Evolutionary conservation across 495 filamentous ascomycete species (phyloP).

Genomic region (Neurospora tetrasperma): DNA sequence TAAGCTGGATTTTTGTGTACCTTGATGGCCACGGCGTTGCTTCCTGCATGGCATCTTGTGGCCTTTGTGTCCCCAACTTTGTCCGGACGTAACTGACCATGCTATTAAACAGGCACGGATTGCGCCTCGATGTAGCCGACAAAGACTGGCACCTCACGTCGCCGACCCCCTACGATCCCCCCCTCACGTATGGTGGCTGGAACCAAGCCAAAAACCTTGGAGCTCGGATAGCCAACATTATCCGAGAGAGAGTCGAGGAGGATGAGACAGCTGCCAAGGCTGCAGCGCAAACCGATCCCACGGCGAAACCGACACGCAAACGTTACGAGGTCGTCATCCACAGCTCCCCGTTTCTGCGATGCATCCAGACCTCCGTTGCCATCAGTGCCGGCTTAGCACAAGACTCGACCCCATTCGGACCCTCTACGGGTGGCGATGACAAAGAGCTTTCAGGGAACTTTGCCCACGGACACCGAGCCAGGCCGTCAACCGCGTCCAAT

Average conservation of each 20-base stretch:
- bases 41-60: not conserved
- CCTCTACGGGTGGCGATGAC: slow-evolving; percentile 10
- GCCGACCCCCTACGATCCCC: slow-evolving; percentile 89
- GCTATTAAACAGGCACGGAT: slow-evolving; percentile 58
- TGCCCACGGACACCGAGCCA: slow-evolving; percentile 4
- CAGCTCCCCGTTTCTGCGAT: slow-evolving; percentile 84
- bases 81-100: not conserved
- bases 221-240: slow-evolving; percentile 62
- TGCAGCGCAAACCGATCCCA: slow-evolving; percentile 6
- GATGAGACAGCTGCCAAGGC: slow-evolving; percentile 23
- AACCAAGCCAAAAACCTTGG: slow-evolving; percentile 72
- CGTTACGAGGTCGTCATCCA: slow-evolving; percentile 78
- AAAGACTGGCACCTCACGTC: slow-evolving; percentile 94
- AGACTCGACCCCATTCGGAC: slow-evolving; percentile 30
- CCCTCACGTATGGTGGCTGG: slow-evolving; percentile 92
- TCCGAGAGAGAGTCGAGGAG: slow-evolving; percentile 40
- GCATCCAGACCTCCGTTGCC: slow-evolving; percentile 83
- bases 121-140: slow-evolving; percentile 85
- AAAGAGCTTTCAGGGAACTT: not conserved
- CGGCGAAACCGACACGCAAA: slow-evolving; percentile 31
- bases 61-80: not conserved
- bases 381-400: slow-evolving; percentile 83
- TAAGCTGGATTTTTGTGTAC: slow-evolving; percentile 26
- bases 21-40: not conserved
- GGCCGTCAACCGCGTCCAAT: slow-evolving; percentile 4